Evolutionary conservation across 441 rosid species (phyloP).

Genomic region (Gossypium gossypioides): DNA sequence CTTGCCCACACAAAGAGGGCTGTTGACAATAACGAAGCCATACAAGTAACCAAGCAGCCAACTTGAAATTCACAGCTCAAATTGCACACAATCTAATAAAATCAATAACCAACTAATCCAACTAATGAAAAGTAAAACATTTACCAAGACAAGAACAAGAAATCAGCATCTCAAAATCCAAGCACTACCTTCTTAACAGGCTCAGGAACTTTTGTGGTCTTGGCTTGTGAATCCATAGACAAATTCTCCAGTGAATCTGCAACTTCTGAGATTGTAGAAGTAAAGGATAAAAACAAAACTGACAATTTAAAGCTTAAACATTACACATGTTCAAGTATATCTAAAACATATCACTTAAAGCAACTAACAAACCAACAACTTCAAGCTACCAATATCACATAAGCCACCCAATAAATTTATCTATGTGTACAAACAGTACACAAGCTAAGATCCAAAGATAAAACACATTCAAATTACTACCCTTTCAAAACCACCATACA

Average conservation of each 20-base stretch:
- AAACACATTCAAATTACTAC: neutral
- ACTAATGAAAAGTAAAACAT: neutral
- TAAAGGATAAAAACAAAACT: slow-evolving; percentile 22
- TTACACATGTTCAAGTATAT: neutral
- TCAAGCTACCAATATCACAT: neutral
- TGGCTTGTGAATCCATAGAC: slow-evolving; percentile 32
- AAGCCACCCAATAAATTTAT: neutral
- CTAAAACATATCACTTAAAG: slow-evolving; percentile 4
- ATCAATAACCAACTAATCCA: neutral
- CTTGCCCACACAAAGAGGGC: neutral
- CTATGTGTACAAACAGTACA: neutral
- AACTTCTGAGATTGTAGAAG: slow-evolving; percentile 30
- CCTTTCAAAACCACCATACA: neutral
- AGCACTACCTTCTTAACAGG: slow-evolving; percentile 29
- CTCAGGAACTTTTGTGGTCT: slow-evolving; percentile 21
- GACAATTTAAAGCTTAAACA: neutral
- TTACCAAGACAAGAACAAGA: neutral
- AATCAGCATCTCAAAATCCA: neutral
- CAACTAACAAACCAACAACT: neutral
- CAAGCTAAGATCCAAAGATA: neutral
- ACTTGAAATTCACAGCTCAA: neutral
- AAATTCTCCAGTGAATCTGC: slow-evolving; percentile 41
- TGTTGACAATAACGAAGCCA: neutral
- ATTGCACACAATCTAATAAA: neutral
- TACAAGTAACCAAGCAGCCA: neutral